These are phyloP conservation scores for Beauveria sp. DNA, from an alignment of 2,329 filamentous ascomycete species.

Conservation along the genomic window DNA sequence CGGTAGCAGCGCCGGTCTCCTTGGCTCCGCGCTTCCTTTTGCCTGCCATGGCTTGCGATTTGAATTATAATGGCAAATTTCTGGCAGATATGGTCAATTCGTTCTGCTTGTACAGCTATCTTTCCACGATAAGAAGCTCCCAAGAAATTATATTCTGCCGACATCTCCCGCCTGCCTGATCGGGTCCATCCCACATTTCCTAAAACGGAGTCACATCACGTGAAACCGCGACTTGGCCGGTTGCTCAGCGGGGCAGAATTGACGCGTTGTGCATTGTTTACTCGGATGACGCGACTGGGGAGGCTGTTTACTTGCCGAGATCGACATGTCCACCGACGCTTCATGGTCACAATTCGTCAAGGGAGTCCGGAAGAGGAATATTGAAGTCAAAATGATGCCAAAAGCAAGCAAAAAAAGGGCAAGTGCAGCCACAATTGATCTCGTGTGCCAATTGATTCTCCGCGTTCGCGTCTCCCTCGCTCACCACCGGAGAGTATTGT, in stretches of 20 bases:
- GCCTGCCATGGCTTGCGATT: slow-evolving; percentile 20
- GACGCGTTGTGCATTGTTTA: slow-evolving; percentile 11
- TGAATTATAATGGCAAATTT: slow-evolving; percentile 13
- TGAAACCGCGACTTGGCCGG: background rate
- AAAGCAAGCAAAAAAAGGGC: background rate
- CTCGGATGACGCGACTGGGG: slow-evolving; percentile 8
- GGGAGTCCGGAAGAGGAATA: background rate
- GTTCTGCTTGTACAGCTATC: background rate
- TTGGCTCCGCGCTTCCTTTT: slow-evolving; percentile 28
- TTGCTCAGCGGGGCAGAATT: slow-evolving; percentile 4
- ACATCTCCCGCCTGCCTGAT: background rate
- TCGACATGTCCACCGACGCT: background rate
- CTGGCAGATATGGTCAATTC: slow-evolving; percentile 16
- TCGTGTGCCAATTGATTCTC: background rate
- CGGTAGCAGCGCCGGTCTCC: slow-evolving; percentile 16
- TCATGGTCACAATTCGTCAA: background rate
- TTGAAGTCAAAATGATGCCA: background rate
- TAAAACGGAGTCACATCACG: background rate
- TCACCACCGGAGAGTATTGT: background rate
- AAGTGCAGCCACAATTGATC: background rate
- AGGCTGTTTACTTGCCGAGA: slow-evolving; percentile 1
- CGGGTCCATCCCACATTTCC: background rate
- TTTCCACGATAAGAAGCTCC: background rate
- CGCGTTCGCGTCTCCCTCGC: background rate
- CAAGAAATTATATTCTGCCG: slow-evolving; percentile 12